A percentile compares a stretch with the other conserved stretches of the same genome.
These are phyloP conservation scores for Carex myosuroides DNA, from an alignment of 176 grass and related monocot species.

Conservation along the genomic window DNA sequence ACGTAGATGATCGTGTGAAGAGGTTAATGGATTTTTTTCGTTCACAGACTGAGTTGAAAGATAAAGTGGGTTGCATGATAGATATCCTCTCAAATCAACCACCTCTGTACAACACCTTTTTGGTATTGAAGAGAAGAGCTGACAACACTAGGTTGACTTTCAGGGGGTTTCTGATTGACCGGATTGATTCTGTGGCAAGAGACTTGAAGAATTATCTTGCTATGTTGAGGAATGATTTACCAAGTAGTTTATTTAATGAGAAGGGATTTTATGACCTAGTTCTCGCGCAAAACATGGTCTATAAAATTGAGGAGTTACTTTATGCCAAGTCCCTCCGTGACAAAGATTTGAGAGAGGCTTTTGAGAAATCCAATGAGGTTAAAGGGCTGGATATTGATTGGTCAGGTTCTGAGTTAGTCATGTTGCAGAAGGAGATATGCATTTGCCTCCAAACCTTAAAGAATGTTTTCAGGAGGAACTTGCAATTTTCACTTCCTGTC, in stretches of 20 bases:
- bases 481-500: constrained; percentile 33
- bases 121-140: constrained; percentile 15
- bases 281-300: constrained; percentile 31
- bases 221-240: constrained; percentile 45
- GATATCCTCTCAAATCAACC: constrained; percentile 38
- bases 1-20: constrained; percentile 52
- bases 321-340: constrained; percentile 33
- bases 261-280: constrained; percentile 38
- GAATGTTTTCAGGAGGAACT: constrained; percentile 33
- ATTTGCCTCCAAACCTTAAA: constrained; percentile 47
- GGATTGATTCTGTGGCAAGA: constrained; percentile 27
- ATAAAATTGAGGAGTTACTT: constrained; percentile 35
- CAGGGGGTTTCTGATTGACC: constrained; percentile 40
- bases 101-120: constrained; percentile 35
- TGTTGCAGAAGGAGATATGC: constrained; percentile 44
- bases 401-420: constrained; percentile 30
- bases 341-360: constrained; percentile 38
- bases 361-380: constrained; percentile 29
- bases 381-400: constrained; percentile 22
- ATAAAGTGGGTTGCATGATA: constrained; percentile 34
- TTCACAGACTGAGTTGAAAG: constrained; percentile 40
- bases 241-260: constrained; percentile 31
- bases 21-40: constrained; percentile 39
- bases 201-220: constrained; percentile 32
- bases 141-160: constrained; percentile 24